Base-by-base conservation (phyloP, 805 yeast genomes). In the Yarrowia yakushimensis region DNA sequence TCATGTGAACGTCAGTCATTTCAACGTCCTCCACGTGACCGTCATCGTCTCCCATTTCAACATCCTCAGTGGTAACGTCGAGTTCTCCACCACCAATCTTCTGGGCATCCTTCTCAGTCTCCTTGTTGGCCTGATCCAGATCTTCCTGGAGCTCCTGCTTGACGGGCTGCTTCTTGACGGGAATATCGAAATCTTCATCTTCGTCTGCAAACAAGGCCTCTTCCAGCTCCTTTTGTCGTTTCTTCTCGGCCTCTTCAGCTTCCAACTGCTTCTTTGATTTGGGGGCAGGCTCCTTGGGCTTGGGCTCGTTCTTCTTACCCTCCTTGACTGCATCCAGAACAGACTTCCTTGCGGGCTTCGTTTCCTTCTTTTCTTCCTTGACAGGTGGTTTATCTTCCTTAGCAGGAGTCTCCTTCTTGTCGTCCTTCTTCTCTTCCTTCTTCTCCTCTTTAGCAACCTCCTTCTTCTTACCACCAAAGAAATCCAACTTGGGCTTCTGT, bases 141-240 rank as follows among this genome's bases (percentile, higher is more conserved):
- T 52, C 61, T 34, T 28, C 30, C 30, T 25, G 5, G 15, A 39
- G 30, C 20, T 39, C 48, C n/a, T 39, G 39, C 27, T 48, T 48
- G 28, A 25, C 11, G 10, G 28, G 7, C 25, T 45, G 39, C 34
- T 31, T 48, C 54, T 46, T 18, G 3, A 23, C 13, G 12, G 36
- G 28, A 2, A 22, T 1, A 15, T 46, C 50, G 12, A 43, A 18
- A 8, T 31, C 37, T 23, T 46, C 54, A 9, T 46, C 55, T 10
- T 55, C 61, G 20, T 55, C 61, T 1, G 34, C 48, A 39, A 55
- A 55, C 30, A 55, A 20, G 2, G 61, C 46, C n/a, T 28, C 39
- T n/a, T 28, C 61, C 30, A 55, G 48, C 62, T 54, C 61, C 34
- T 39, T 25, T 6, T 45, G 23, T 28, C 52, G 52, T 27, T 52